phyloP scores from a whole-genome alignment of 306 rosid genomes.

The Cicer judaicum region DNA sequence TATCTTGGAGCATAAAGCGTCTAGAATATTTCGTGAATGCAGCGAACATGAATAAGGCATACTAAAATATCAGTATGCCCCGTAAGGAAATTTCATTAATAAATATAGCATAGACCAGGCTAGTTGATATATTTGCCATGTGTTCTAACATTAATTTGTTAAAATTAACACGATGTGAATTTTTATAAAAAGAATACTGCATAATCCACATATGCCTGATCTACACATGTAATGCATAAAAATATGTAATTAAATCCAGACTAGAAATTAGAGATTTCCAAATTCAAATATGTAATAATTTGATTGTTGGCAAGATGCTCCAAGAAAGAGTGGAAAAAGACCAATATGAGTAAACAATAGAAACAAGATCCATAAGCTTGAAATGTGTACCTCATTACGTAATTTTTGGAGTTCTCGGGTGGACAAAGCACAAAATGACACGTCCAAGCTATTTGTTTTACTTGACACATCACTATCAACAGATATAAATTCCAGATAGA shows the following conservation, averaged over 20 bases:
- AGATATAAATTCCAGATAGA: conserved; percentile 87
- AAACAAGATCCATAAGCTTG: conserved; percentile 33
- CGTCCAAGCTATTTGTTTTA: conserved; percentile 63
- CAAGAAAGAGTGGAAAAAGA: background rate
- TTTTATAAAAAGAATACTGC: background rate
- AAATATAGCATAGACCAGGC: conserved; percentile 10
- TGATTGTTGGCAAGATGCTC: background rate
- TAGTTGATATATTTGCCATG: background rate
- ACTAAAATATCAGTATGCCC: conserved; percentile 11
- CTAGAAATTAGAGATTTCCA: conserved; percentile 24
- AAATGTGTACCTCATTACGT: conserved; percentile 80
- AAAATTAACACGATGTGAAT: conserved; percentile 6
- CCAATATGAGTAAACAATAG: conserved; percentile 21
- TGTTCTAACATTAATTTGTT: conserved; percentile 18
- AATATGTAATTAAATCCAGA: conserved; percentile 25
- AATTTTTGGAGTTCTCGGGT: conserved; percentile 90
- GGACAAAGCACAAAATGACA: conserved; percentile 75
- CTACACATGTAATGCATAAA: conserved; percentile 6
- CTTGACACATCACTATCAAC: conserved; percentile 79
- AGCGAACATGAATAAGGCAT: background rate
- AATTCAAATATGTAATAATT: conserved; percentile 26
- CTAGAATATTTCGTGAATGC: background rate
- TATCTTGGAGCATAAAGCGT: background rate
- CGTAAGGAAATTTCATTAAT: background rate
- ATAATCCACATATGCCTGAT: no score